A percentile compares a stretch with the other conserved stretches of the same genome.
phyloP scores from a whole-genome alignment of 1,284 basidiomycete species.

The Amylostereum areolatum region DNA sequence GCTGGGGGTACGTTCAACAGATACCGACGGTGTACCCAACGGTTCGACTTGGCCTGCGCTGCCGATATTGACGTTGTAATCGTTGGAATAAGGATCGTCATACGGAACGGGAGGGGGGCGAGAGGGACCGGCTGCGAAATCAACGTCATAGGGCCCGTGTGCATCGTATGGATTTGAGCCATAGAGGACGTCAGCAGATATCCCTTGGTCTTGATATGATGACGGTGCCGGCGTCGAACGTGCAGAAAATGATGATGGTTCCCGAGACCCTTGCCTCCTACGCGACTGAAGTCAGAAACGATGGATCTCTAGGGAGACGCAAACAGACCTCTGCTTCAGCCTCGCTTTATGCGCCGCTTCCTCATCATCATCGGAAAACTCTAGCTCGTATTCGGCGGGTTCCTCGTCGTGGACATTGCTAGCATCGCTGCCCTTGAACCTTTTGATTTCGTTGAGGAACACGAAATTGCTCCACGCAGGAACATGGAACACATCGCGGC shows the following conservation, averaged over 20 bases:
- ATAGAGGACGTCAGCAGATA: conserved; percentile 38
- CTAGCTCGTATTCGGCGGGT: conserved; percentile 76
- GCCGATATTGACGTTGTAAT: conserved; percentile 22
- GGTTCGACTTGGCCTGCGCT: not conserved
- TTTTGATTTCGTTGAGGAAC: conserved; percentile 61
- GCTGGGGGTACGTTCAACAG: too few species aligned
- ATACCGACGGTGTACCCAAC: too few species aligned
- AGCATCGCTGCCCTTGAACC: conserved; percentile 80
- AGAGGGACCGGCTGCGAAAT: conserved; percentile 45
- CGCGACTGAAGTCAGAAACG: conserved; percentile 6
- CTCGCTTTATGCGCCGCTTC: conserved; percentile 65
- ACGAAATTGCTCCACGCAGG: conserved; percentile 75
- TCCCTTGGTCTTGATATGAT: conserved; percentile 47
- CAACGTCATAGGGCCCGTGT: conserved; percentile 59
- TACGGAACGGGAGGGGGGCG: conserved; percentile 65
- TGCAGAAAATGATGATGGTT: conserved; percentile 47
- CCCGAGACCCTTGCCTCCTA: conserved; percentile 49
- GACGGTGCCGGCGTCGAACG: conserved; percentile 49
- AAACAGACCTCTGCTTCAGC: conserved; percentile 46
- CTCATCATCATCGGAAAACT: conserved; percentile 88
- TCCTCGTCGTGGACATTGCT: conserved; percentile 91
- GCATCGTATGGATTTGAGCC: conserved; percentile 57
- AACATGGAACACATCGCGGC: conserved; percentile 69
- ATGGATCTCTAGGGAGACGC: not conserved
- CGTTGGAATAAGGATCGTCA: conserved; percentile 71